Conservation (phyloP, 352 stramenopile genomes). For the Globisporangium solare region DNA sequence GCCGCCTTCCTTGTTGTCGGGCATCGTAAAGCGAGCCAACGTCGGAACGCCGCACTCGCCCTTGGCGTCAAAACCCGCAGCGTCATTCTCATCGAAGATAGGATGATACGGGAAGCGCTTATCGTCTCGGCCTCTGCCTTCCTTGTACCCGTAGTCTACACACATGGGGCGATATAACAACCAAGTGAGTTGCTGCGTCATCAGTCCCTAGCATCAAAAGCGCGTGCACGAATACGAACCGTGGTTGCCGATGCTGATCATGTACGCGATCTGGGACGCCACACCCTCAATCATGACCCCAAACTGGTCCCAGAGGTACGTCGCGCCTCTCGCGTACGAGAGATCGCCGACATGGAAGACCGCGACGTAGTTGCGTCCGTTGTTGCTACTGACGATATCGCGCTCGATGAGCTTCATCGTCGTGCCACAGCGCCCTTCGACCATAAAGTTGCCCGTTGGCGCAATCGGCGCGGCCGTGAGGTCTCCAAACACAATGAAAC, state of each 20-base stretch:
- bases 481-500: slow-evolving; percentile 57
- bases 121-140: slow-evolving; percentile 23
- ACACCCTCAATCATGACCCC: slow-evolving; percentile 76
- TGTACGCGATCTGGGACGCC: slow-evolving; percentile 68
- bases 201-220: background rate
- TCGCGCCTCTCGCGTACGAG: slow-evolving; percentile 64
- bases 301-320: slow-evolving; percentile 85
- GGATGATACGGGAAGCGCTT: slow-evolving; percentile 23
- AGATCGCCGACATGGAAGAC: slow-evolving; percentile 86
- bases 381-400: slow-evolving; percentile 12
- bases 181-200: background rate
- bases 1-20: slow-evolving; percentile 18
- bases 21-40: slow-evolving; percentile 74
- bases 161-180: background rate
- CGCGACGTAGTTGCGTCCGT: slow-evolving; percentile 37
- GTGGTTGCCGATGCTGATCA: slow-evolving; percentile 65
- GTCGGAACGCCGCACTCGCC: slow-evolving; percentile 87
- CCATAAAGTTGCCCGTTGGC: slow-evolving; percentile 10
- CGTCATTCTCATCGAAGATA: slow-evolving; percentile 27
- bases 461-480: slow-evolving; percentile 22
- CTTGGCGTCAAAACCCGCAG: slow-evolving; percentile 39
- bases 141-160: slow-evolving; percentile 39
- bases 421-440: slow-evolving; percentile 9
- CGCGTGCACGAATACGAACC: slow-evolving; percentile 6
- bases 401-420: slow-evolving; percentile 14